phyloP scores from a whole-genome alignment of 2,329 filamentous ascomycete genomes.

The Fusarium tupiense region DNA sequence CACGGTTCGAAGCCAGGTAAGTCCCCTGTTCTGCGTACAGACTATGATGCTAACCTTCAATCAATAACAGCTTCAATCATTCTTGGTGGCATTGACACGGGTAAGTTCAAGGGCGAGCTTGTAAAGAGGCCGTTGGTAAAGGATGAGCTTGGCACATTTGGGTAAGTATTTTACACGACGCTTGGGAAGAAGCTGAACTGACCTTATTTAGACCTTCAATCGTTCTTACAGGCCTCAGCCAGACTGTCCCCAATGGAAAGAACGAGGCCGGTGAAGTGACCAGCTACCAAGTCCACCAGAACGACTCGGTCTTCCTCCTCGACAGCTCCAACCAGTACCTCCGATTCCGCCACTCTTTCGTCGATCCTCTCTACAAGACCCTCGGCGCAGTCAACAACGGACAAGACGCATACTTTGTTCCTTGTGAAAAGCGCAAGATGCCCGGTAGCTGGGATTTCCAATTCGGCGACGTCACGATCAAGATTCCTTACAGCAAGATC shows the following conservation, averaged over 20 bases:
- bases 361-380: neutral
- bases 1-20: neutral
- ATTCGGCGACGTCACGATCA: neutral
- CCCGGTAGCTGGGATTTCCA: neutral
- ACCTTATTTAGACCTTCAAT: neutral
- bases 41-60: rapidly evolving
- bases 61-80: neutral
- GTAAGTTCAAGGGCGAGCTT: neutral
- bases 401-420: neutral
- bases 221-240: neutral
- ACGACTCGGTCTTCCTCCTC: neutral
- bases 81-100: neutral
- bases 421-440: neutral
- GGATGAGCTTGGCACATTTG: neutral
- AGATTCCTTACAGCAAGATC: neutral
- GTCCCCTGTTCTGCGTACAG: neutral
- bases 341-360: neutral
- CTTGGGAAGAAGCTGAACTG: rapidly evolving
- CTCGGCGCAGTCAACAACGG: neutral
- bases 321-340: neutral
- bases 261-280: neutral
- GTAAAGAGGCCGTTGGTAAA: neutral
- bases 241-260: neutral
- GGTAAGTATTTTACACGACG: neutral
- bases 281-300: neutral